These are phyloP conservation scores for Cenchrus fungigraminus DNA, from an alignment of 176 grass and related monocot genomes.

Conservation along the genomic window DNA sequence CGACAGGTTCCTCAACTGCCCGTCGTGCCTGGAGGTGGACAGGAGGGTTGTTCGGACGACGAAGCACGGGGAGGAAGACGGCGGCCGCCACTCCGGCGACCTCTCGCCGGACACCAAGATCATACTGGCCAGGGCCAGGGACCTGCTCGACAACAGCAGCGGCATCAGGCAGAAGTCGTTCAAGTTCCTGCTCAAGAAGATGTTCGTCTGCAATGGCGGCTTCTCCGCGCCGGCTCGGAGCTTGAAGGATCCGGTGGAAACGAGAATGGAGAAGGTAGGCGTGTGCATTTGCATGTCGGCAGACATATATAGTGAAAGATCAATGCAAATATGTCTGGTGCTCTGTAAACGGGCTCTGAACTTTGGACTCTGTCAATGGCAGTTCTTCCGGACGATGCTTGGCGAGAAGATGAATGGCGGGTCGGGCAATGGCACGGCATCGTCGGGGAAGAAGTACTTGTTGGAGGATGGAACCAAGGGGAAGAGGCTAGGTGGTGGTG, in stretches of 20 bases:
- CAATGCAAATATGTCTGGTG: not conserved
- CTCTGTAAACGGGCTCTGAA: slow-evolving; percentile 11
- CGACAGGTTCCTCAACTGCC: slow-evolving; percentile 84
- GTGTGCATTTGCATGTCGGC: not conserved
- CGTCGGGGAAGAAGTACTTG: slow-evolving; percentile 46
- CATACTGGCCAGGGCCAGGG: slow-evolving; percentile 79
- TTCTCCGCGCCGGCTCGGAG: slow-evolving; percentile 45
- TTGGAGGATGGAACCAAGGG: slow-evolving; percentile 52
- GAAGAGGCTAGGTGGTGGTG: not conserved
- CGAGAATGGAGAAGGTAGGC: slow-evolving; percentile 85
- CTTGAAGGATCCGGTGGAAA: slow-evolving; percentile 70
- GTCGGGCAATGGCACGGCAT: not conserved
- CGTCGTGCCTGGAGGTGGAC: slow-evolving; percentile 88
- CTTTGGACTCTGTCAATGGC: not conserved
- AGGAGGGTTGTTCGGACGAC: slow-evolving; percentile 20
- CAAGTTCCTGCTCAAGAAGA: slow-evolving; percentile 80
- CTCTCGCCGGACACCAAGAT: slow-evolving; percentile 87
- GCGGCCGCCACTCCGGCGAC: slow-evolving; percentile 34
- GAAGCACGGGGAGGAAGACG: not conserved
- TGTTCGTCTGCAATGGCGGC: slow-evolving; percentile 68
- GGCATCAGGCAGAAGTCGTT: slow-evolving; percentile 62
- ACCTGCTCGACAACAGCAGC: slow-evolving; percentile 53
- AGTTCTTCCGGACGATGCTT: slow-evolving; percentile 68
- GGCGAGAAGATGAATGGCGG: slow-evolving; percentile 61
- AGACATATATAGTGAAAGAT: not conserved